Conservation (phyloP, 257 asterid genomes). For the Mentha longifolia region DNA sequence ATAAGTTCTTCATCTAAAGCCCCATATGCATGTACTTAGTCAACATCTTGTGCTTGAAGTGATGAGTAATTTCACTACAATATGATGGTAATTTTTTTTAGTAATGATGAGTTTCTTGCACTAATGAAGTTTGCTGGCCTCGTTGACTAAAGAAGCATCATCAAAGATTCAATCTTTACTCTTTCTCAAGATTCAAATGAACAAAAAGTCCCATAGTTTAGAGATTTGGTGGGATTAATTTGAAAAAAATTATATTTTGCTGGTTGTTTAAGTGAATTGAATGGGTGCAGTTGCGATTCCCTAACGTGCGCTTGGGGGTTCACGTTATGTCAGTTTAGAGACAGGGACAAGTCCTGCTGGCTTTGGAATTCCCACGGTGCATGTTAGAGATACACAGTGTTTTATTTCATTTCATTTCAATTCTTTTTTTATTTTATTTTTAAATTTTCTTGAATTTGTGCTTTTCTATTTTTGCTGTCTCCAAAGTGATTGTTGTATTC, state of each 20-base stretch:
- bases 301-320: constrained; percentile 62
- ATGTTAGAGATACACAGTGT: constrained; percentile 36
- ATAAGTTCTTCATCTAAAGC: not conserved
- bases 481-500: constrained; percentile 30
- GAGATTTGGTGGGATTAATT: too few relatives aligned
- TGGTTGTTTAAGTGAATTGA: constrained; percentile 38
- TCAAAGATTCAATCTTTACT: not conserved
- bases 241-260: not conserved
- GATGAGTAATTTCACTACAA: constrained; percentile 1
- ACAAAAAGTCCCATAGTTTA: not conserved
- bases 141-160: constrained; percentile 17
- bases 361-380: constrained; percentile 58
- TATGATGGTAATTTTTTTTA: not conserved
- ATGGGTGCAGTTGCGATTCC: constrained; percentile 47
- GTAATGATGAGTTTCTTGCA: constrained; percentile 28
- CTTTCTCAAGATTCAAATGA: not conserved
- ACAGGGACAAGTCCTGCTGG: constrained; percentile 60
- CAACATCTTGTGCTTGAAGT: constrained; percentile 20
- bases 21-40: constrained; percentile 30
- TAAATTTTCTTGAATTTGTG: constrained; percentile 34
- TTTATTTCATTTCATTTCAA: not conserved
- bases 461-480: constrained; percentile 18
- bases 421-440: too few relatives aligned
- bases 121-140: constrained; percentile 2
- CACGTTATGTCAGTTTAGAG: constrained; percentile 63